phyloP scores from a whole-genome alignment of 805 yeast genomes.

The Candida corydali region DNA sequence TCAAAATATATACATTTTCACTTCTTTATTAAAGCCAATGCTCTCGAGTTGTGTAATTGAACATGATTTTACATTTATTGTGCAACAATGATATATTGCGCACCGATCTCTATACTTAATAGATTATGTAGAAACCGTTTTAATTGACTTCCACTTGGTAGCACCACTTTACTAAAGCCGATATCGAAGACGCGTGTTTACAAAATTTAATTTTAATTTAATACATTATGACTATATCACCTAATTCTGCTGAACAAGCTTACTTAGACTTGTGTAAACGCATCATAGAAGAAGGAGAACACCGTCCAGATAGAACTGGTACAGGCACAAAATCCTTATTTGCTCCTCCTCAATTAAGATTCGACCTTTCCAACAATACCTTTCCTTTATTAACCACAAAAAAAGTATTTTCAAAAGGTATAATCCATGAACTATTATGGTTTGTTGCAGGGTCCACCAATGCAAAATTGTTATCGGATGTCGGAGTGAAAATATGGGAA shows the following conservation, averaged over 20 bases:
- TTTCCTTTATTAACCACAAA: conserved; percentile 94
- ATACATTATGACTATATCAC: conserved; percentile 18
- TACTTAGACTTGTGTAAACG: conserved; percentile 77
- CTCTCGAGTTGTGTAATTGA: no score
- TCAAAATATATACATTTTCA: no score
- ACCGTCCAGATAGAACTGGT: conserved; percentile 94
- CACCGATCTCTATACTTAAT: no score
- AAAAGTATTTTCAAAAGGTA: conserved; percentile 84
- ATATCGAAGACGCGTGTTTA: not conserved
- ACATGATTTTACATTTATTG: no score
- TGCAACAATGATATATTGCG: no score
- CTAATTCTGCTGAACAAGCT: conserved; percentile 69
- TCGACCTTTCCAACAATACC: conserved; percentile 62
- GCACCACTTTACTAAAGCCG: not conserved
- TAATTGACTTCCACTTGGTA: no score
- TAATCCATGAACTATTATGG: conserved; percentile 89
- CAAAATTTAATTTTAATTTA: not conserved
- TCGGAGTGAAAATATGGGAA: conserved; percentile 97
- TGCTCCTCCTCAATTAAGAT: conserved; percentile 94
- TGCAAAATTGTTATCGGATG: conserved; percentile 69
- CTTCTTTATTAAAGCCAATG: no score
- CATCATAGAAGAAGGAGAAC: conserved; percentile 82
- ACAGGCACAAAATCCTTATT: conserved; percentile 90
- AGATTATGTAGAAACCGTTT: no score
- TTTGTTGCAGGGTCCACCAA: conserved; percentile 88